phyloP scores from a whole-genome alignment of 768 basidiomycete species.

The Cantharellus anzutake region DNA sequence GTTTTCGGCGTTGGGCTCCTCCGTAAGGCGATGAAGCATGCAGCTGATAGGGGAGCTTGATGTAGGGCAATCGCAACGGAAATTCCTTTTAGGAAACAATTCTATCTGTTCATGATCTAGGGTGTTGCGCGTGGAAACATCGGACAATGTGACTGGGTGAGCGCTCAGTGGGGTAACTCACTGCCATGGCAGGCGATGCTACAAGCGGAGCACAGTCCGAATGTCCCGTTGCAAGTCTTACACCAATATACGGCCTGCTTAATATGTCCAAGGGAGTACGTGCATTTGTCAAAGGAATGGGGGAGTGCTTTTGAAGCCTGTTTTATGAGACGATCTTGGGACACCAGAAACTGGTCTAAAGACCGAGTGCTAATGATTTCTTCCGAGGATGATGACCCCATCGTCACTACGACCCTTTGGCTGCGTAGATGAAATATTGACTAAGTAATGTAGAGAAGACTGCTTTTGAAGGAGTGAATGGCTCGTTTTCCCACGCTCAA shows the following conservation, averaged over 20 bases:
- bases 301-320: conserved; percentile 36
- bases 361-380: background rate
- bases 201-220: conserved; percentile 67
- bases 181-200: conserved; percentile 69
- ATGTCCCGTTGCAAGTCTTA: conserved; percentile 43
- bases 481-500: too few relatives aligned
- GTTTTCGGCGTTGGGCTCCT: conserved; percentile 41
- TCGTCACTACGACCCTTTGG: too few relatives aligned
- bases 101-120: conserved; percentile 41
- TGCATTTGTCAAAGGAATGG: conserved; percentile 37
- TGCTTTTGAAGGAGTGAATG: too few relatives aligned
- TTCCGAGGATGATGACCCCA: background rate
- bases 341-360: background rate
- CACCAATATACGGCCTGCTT: conserved; percentile 75
- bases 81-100: conserved; percentile 67
- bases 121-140: background rate
- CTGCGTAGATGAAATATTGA: too few relatives aligned
- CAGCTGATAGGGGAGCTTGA: conserved; percentile 38
- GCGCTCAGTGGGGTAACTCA: background rate
- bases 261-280: conserved; percentile 38
- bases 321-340: conserved; percentile 13
- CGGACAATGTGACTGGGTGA: background rate
- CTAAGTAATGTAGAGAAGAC: too few relatives aligned
- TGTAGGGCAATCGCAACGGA: conserved; percentile 77
- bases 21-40: conserved; percentile 32